Base-by-base conservation (phyloP, 208 protist species). In the Crithidia bombi region DNA sequence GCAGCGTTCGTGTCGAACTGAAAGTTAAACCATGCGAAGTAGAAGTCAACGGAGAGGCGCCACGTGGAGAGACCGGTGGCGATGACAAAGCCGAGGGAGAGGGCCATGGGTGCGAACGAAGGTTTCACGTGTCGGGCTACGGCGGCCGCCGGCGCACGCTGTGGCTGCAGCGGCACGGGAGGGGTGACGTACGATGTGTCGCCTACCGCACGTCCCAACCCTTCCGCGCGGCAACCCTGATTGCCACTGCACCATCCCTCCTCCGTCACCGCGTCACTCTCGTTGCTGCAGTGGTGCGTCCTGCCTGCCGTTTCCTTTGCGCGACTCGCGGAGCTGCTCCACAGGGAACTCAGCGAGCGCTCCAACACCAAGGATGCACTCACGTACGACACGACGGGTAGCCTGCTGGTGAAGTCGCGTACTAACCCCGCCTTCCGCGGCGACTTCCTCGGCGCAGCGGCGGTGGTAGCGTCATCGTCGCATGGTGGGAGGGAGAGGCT, bases 21-120 rank as follows among this genome's bases (percentile, higher is more conserved):
- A 41, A 66, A 74, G 43, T 43, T 50, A 33, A 65, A 62, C 46
- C 36, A 56, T 1, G 59, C 73, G 28, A 66, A 79, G 65, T 70
- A 74, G 21, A 66, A 70, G 55, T 75, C 58, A 3, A 75, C 47
- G 1, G 63, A 66, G 36, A 75, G 54, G 10, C 64, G 64, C 75
- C 75, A 80, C 19, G 57, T 46, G 23, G 50, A 54, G 64, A 75
- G 52, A 2, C 36, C 44, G 2, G 51, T 71, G 39, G 49, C 49
- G 33, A 64, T 35, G 0, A 80, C n/a, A 35, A 63, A 75, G 11
- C 75, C 75, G 0, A 80, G 25, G 4, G 14, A 14, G 15, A 73
- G 19, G 7, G 57, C 25, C 57, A 64, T 64, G 0, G 28, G 57
- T 43, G 38, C 68, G 30, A 73, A 73, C 1, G 49, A 66, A 19